Evolutionary conservation across 768 basidiomycete genomes (phyloP).

Genomic region (Trametes cubensis): DNA sequence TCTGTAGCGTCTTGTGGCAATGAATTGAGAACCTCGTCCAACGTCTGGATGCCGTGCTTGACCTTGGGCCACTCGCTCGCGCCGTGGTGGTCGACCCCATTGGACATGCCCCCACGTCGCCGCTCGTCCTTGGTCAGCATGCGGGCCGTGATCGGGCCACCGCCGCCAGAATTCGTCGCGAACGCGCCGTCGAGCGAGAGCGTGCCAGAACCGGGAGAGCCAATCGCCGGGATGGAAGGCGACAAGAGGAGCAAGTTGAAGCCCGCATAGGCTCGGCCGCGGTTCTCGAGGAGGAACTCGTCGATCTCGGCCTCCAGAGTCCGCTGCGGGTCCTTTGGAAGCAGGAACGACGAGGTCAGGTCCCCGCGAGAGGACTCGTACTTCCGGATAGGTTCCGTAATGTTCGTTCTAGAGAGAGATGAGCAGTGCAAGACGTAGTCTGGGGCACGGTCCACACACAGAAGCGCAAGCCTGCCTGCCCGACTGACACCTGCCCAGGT

Average conservation of each 20-base stretch:
- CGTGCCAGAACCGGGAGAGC: constrained; percentile 5
- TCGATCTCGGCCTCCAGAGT: constrained; percentile 53
- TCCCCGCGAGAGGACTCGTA: constrained; percentile 67
- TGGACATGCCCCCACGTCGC: constrained; percentile 65
- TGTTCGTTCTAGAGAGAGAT: constrained; percentile 66
- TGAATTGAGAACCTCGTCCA: constrained; percentile 47
- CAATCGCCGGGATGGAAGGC: constrained; percentile 32
- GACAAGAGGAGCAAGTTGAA: constrained; percentile 79
- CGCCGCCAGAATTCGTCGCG: constrained; percentile 74
- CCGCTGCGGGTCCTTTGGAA: constrained; percentile 46
- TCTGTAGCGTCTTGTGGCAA: constrained; percentile 46
- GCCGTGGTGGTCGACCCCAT: constrained; percentile 68
- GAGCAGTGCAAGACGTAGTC: constrained; percentile 12
- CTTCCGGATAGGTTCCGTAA: constrained; percentile 62
- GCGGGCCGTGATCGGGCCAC: constrained; percentile 58
- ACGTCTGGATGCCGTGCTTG: constrained; percentile 51
- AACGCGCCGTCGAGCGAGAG: constrained; percentile 55
- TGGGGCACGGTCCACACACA: constrained; percentile 52
- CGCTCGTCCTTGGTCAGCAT: constrained; percentile 53
- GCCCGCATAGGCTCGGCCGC: constrained; percentile 60
- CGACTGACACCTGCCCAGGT: constrained; percentile 80
- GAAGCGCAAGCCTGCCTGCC: constrained; percentile 65
- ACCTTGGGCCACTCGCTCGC: constrained; percentile 78
- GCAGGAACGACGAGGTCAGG: constrained; percentile 69
- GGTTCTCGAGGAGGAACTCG: constrained; percentile 49